Base-by-base conservation (phyloP, 305 asterid genomes). In the Ilex paraguariensis region DNA sequence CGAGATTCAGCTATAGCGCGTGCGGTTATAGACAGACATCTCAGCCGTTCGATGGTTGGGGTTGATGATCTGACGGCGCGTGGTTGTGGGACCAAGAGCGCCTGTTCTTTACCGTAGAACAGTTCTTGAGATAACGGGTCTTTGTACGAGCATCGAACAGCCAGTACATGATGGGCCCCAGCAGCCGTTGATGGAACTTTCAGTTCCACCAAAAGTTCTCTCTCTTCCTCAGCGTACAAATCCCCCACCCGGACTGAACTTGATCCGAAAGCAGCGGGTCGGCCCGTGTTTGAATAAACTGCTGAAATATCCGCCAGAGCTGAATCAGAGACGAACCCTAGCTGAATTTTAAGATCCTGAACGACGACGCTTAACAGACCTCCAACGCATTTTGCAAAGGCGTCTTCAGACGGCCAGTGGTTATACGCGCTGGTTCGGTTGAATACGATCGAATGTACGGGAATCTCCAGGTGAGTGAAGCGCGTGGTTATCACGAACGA, bases 1-100 rank as follows among this genome's bases (percentile, higher is more conserved):
- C 90, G 65, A 31, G 96, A 83, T 77, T 87, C 97, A 2, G 97
- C 96, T 13, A 93, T 74, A 59, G 99, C 99, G 70, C 99, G 89
- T 14, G 96, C 79, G 3, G 90, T 74, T 12, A 93, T 75, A 62
- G 87, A 90, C 6, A 81, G 82, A 69, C 78, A 73, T 54, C 84
- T 80, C 48, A 93, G 75, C 64, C 95, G 95, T 56, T 86, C 87
- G 66, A 79, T 81, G 45, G 71, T 76, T 0, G 79, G 69, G 2
- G 83, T 72, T 59, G 94, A 79, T 11, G 97, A 85, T 46, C 91
- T 77, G 67, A 77, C 86, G 85, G 96, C 80, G 60, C 83, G 90
- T 52, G 93, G 92, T 10, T 81, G 92, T 52, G 96, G 95, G 42
- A 87, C 75, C 67, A 66, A 13, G 0, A 90, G 75, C 45, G 71